A percentile compares a stretch with the other conserved stretches of the same genome.
Conservation (phyloP, 345 rosid species). For the Murraya paniculata region DNA sequence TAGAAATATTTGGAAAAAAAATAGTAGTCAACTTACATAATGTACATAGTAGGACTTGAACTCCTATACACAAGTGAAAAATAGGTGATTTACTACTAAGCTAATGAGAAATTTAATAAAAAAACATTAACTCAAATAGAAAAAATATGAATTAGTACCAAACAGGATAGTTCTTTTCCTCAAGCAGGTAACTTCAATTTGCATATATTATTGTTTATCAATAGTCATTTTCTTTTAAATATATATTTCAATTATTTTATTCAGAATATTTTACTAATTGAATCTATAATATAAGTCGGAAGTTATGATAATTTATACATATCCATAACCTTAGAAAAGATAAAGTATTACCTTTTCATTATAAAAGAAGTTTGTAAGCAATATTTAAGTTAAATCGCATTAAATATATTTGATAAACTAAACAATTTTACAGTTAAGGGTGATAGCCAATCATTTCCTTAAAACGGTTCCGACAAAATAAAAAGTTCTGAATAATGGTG, state of each 20-base stretch:
- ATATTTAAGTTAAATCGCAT: neutral
- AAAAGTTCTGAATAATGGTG: neutral
- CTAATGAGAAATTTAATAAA: too few relatives aligned
- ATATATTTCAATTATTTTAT: too few relatives aligned
- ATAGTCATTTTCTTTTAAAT: neutral
- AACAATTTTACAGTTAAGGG: neutral
- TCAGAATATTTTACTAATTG: too few relatives aligned
- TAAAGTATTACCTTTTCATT: neutral
- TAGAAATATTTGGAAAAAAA: too few relatives aligned
- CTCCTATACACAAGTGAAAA: too few relatives aligned
- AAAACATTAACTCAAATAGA: neutral
- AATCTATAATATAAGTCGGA: neutral
- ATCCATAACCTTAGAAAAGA: neutral
- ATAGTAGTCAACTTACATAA: too few relatives aligned
- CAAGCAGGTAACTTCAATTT: neutral
- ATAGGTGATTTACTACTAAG: too few relatives aligned
- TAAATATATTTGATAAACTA: neutral
- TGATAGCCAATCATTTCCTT: neutral
- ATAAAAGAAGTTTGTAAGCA: neutral
- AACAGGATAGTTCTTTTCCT: neutral
- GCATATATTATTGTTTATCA: neutral
- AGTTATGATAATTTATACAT: neutral
- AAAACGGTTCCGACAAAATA: neutral
- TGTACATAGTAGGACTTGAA: too few relatives aligned
- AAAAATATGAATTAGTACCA: neutral